Evolutionary conservation across 805 yeast species (phyloP).

Genomic region (Debaryomyces hansenii): DNA sequence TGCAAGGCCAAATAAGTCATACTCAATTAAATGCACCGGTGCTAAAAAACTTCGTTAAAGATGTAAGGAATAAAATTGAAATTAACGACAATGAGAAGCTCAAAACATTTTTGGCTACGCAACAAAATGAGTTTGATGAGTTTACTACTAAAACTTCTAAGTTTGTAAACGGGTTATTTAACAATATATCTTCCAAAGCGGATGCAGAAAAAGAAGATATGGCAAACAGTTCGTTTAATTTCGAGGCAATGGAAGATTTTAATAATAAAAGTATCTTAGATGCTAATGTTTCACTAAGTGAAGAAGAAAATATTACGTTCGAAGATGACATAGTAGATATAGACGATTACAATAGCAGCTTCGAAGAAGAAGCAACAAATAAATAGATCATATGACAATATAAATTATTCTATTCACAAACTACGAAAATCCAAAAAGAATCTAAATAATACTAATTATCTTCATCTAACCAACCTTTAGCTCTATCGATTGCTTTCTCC

Average conservation of each 20-base stretch:
- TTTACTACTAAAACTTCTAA: slow-evolving; percentile 21
- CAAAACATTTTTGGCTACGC: slow-evolving; percentile 16
- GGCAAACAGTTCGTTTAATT: slow-evolving; percentile 26
- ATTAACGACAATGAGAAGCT: slow-evolving; percentile 12
- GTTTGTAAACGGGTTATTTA: slow-evolving; percentile 23
- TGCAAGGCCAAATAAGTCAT: slow-evolving; percentile 9
- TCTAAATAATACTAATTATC: slow-evolving; percentile 9
- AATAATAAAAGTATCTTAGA: neutral
- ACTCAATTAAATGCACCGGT: neutral
- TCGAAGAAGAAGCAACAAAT: slow-evolving; percentile 5
- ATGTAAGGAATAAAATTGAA: slow-evolving; percentile 1
- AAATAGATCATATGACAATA: neutral
- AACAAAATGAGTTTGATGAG: slow-evolving; percentile 21
- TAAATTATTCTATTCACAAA: neutral
- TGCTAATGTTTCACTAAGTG: neutral
- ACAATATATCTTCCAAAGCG: slow-evolving; percentile 25
- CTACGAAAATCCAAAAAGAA: neutral
- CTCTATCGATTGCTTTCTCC: slow-evolving; percentile 82
- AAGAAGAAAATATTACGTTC: slow-evolving; percentile 1
- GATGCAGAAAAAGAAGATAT: slow-evolving; percentile 8
- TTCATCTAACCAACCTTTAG: slow-evolving; percentile 74
- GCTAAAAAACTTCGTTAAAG: slow-evolving; percentile 1
- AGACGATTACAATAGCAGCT: slow-evolving; percentile 26
- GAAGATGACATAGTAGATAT: slow-evolving; percentile 14
- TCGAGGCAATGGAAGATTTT: slow-evolving; percentile 20